Evolutionary conservation across 192 early-diverging fungal species (phyloP).

Genomic region (Coemansia sp.): DNA sequence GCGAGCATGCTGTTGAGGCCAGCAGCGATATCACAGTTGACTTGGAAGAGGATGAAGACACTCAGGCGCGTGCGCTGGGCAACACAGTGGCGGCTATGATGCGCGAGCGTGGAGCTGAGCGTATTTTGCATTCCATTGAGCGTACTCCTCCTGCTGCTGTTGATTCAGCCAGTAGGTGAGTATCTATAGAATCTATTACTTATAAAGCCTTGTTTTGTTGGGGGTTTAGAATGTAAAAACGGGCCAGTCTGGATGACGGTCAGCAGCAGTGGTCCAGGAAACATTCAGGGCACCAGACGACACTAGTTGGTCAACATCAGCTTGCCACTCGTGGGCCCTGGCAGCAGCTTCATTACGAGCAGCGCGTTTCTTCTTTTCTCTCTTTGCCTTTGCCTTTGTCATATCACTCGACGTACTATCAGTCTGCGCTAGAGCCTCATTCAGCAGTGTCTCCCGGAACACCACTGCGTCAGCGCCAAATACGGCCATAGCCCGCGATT

Average conservation of each 20-base stretch:
- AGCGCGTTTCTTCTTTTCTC: constrained; percentile 16
- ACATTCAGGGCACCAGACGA: constrained; percentile 2
- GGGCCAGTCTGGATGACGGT: constrained; percentile 37
- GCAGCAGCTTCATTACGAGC: constrained; percentile 9
- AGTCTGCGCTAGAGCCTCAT: background rate
- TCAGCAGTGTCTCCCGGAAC: constrained; percentile 2
- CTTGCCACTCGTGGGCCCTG: constrained; percentile 23
- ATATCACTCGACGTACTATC: background rate
- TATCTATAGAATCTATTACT: background rate
- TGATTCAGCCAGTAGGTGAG: background rate
- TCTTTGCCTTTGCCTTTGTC: constrained; percentile 17
- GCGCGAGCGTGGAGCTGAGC: constrained; percentile 57
- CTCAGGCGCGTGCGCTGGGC: constrained; percentile 54
- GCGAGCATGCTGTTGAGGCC: constrained; percentile 62
- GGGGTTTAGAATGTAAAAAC: constrained; percentile 13
- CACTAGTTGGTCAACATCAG: constrained; percentile 3
- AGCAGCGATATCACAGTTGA: constrained; percentile 17
- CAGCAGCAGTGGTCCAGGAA: constrained; percentile 8
- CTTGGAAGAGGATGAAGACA: background rate
- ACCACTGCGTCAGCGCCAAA: constrained; percentile 20
- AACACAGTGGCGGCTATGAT: constrained; percentile 50
- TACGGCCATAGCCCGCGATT: constrained; percentile 3
- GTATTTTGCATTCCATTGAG: constrained; percentile 60
- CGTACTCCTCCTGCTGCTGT: background rate
- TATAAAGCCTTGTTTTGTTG: background rate